A percentile compares a stretch with the other conserved stretches of the same genome.
phyloP scores from a whole-genome alignment of 1,139 yeast species.

The Sugiyamaella paludigena region DNA sequence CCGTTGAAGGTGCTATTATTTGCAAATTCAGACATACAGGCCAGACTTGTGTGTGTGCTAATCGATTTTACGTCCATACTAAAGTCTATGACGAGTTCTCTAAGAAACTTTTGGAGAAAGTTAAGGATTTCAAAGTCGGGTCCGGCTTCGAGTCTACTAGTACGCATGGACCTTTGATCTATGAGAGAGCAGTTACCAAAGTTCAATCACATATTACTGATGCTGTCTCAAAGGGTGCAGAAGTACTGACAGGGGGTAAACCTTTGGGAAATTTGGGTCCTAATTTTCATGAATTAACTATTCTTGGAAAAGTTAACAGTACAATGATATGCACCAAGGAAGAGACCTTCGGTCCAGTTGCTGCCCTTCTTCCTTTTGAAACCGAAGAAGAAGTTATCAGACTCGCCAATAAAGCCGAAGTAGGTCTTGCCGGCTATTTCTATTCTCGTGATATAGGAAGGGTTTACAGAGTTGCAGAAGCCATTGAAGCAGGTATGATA shows the following conservation, averaged over 20 bases:
- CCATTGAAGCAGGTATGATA: conserved; percentile 71
- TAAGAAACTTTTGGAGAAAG: conserved; percentile 48
- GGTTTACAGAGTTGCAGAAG: conserved; percentile 63
- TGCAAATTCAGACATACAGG: conserved; percentile 70
- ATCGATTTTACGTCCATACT: conserved; percentile 63
- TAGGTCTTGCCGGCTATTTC: conserved; percentile 76
- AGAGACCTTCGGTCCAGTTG: conserved; percentile 91
- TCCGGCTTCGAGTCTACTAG: conserved; percentile 61
- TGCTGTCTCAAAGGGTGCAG: conserved; percentile 71
- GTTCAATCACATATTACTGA: conserved; percentile 68
- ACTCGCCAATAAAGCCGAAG: conserved; percentile 64
- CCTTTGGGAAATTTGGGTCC: conserved; percentile 61
- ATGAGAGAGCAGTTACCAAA: conserved; percentile 59
- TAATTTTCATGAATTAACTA: conserved; percentile 70
- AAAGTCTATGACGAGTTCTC: conserved; percentile 56
- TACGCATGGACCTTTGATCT: conserved; percentile 82
- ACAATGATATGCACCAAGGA: conserved; percentile 62
- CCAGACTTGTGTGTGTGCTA: conserved; percentile 80
- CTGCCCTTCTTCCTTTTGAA: conserved; percentile 60
- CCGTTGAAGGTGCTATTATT: conserved; percentile 64
- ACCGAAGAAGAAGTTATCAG: conserved; percentile 64
- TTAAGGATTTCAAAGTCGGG: conserved; percentile 58
- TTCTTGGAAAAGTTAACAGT: conserved; percentile 60
- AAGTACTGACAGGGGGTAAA: conserved; percentile 62
- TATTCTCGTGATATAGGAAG: conserved; percentile 63